Evolutionary conservation across 345 rosid species (phyloP).

Genomic region (Bretschneidera sinensis): DNA sequence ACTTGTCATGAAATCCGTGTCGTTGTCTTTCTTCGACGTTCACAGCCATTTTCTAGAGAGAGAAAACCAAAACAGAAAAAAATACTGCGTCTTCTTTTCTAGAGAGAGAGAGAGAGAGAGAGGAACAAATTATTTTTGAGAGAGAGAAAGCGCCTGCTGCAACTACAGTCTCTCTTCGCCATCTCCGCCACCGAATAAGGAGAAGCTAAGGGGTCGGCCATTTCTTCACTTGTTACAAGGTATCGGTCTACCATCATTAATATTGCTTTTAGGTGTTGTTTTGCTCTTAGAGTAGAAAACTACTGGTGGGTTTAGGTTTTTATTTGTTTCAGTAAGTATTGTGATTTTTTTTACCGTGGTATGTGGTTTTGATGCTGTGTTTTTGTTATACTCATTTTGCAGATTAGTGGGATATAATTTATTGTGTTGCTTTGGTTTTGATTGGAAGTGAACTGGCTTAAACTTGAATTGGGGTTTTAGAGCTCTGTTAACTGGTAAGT

Average conservation of each 20-base stretch:
- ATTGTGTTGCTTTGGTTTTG: conserved; percentile 13
- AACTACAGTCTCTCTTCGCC: background rate
- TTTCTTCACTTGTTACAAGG: conserved; percentile 13
- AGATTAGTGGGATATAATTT: conserved; percentile 23
- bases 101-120: conserved; percentile 22
- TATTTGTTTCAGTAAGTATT: background rate
- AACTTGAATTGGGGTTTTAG: conserved; percentile 4
- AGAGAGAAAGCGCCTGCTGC: conserved; percentile 32
- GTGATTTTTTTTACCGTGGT: background rate
- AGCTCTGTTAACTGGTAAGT: background rate
- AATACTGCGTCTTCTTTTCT: conserved; percentile 3
- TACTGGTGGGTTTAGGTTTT: background rate
- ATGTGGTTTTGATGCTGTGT: too few species aligned
- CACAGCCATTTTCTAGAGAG: background rate
- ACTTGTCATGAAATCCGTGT: conserved; percentile 48
- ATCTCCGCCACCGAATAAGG: conserved; percentile 22
- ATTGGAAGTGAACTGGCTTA: conserved; percentile 14
- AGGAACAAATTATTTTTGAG: conserved; percentile 1
- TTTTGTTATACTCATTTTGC: conserved; percentile 17
- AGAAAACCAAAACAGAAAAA: background rate
- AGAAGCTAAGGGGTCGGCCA: conserved; percentile 8
- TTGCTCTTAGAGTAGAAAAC: background rate
- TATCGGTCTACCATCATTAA: background rate
- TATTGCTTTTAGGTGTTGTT: background rate
- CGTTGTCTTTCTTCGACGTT: conserved; percentile 18